Evolutionary conservation across 108 stramenopile genomes (phyloP), one percentile per base, ranked within the genome.

Genomic region (Nitzschia putrida): DNA sequence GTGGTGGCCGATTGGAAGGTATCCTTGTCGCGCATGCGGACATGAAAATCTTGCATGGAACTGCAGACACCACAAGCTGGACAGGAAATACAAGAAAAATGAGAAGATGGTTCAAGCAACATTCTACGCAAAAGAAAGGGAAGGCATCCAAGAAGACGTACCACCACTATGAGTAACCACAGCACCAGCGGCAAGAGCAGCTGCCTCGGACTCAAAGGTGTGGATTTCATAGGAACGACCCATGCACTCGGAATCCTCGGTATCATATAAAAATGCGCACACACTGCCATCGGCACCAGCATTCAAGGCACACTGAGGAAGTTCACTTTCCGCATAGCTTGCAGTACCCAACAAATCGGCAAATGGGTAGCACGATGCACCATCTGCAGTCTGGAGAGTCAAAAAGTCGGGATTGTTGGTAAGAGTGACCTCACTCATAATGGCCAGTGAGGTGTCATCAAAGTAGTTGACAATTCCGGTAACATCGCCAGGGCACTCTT

Each of bases 1-100:
- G 63, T 44, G 8, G 58, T 53, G 39, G 56, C 53, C 3, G 53
- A 18, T 53, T 72, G 45, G 18, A 72, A 47, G 40, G 44, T 58
- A 4, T 45, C 74, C 9, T 50, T 50, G 18, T 54, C 43, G 18
- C 39, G 18, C 8, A 75, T 75, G 12, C 74, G 66, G 10, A 64
- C 55, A 0, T 26, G 43, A 25, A 64, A 71, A 26, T 77, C 76
- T 45, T 71, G 69, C 0, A 67, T 70, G 37, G 64, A 66, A 66
- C 64, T 65, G 53, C 76, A 77, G 37, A 77, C 76, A 42, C 76
- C 76, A 58, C 76, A 77, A 6, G 24, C 64, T 72, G 11, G 24
- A 1, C 42, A 29, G 4, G 7, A 7, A 7, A 14, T 2, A 12
- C 8, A 26, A 34, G 57, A 29, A 16, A 37, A 39, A 26, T 58